A percentile compares a stretch with the other conserved stretches of the same genome.
These are phyloP conservation scores for Ananas comosus DNA, from an alignment of 176 grass and related monocot species.

Conservation along the genomic window DNA sequence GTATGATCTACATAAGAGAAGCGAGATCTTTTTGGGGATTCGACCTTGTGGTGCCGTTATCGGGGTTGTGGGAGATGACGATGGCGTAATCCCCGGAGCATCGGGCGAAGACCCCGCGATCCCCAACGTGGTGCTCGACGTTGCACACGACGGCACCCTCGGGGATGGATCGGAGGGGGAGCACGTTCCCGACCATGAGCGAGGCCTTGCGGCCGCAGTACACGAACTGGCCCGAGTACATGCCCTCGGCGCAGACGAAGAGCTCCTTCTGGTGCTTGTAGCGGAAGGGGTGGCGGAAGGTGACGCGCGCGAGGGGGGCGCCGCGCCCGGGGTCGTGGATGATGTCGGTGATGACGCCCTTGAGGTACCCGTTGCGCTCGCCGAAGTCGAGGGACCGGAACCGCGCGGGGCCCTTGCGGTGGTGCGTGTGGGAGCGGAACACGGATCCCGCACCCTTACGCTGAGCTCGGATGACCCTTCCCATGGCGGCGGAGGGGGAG, in stretches of 20 bases:
- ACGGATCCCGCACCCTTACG: conserved; percentile 89
- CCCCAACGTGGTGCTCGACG: conserved; percentile 88
- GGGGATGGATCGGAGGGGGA: conserved; percentile 59
- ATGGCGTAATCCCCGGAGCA: conserved; percentile 76
- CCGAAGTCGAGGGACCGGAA: conserved; percentile 91
- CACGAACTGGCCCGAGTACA: conserved; percentile 90
- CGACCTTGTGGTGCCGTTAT: conserved; percentile 81
- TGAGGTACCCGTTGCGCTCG: conserved; percentile 90
- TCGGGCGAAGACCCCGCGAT: conserved; percentile 75
- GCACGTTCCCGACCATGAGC: conserved; percentile 77
- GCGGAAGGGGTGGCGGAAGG: conserved; percentile 87
- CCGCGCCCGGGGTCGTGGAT: conserved; percentile 89
- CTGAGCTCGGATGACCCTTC: conserved; percentile 88
- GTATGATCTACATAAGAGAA: neutral
- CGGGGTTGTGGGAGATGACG: conserved; percentile 87
- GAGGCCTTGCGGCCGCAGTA: conserved; percentile 90
- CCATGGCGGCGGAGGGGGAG: conserved; percentile 29
- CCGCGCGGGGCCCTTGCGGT: conserved; percentile 83
- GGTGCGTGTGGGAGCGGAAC: conserved; percentile 95
- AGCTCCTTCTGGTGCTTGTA: conserved; percentile 97
- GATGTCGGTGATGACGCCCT: conserved; percentile 81
- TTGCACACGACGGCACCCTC: conserved; percentile 91
- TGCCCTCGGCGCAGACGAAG: conserved; percentile 86
- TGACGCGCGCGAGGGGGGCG: conserved; percentile 73
- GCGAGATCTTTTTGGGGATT: neutral